phyloP scores from a whole-genome alignment of 192 early-diverging fungal genomes.

The Podila clonocystis region DNA sequence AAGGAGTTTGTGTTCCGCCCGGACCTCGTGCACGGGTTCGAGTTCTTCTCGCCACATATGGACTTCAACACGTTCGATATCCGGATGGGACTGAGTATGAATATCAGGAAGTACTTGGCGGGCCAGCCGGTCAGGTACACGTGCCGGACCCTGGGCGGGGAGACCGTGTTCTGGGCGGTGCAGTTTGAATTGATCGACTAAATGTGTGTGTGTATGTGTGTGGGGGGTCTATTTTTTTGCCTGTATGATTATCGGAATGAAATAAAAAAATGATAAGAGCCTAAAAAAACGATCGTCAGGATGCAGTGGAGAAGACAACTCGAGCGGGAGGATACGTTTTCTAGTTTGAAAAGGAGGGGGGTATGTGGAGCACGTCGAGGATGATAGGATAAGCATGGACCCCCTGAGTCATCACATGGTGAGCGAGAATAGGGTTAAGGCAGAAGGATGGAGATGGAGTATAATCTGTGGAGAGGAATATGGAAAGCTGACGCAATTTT shows the following conservation, averaged over 20 bases:
- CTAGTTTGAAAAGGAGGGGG: too few species aligned
- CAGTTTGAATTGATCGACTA: conserved; percentile 49
- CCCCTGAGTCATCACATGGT: too few species aligned
- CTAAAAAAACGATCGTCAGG: too few species aligned
- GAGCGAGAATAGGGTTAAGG: too few species aligned
- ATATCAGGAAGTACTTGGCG: conserved; percentile 37
- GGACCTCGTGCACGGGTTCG: conserved; percentile 45
- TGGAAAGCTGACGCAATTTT: too few species aligned
- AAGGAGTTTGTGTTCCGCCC: conserved; percentile 32
- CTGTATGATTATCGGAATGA: neutral
- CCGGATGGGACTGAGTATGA: conserved; percentile 32
- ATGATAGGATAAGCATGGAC: too few species aligned
- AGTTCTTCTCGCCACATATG: conserved; percentile 50
- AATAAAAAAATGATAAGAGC: too few species aligned
- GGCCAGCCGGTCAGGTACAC: conserved; percentile 52
- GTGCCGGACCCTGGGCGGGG: conserved; percentile 32
- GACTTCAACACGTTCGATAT: conserved; percentile 50
- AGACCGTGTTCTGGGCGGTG: conserved; percentile 35
- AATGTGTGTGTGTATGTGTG: neutral
- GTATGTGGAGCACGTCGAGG: too few species aligned
- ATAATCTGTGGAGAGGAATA: too few species aligned
- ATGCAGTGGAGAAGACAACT: too few species aligned
- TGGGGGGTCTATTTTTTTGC: neutral
- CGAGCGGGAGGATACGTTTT: too few species aligned
- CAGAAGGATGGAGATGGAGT: too few species aligned